Conservation (phyloP, 2,329 filamentous ascomycete genomes). For the Lojkania enalia region DNA sequence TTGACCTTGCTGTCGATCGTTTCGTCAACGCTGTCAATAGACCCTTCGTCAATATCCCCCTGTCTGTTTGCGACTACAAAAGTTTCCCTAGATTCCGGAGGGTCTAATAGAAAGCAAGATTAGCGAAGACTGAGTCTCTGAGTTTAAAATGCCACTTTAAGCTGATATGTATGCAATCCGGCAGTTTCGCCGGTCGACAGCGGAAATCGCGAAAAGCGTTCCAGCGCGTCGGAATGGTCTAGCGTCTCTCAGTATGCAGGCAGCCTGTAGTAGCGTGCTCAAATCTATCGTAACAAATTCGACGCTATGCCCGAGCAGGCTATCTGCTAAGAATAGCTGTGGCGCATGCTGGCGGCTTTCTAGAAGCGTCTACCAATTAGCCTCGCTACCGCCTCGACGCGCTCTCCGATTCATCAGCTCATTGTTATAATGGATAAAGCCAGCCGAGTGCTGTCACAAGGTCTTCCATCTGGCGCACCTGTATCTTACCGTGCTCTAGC, state of each 20-base stretch:
- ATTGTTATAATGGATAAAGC: too few relatives aligned
- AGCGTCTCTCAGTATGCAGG: conserved; percentile 1
- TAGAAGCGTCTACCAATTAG: conserved; percentile 4
- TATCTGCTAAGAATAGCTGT: background rate
- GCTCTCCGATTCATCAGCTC: too few relatives aligned
- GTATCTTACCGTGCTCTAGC: too few relatives aligned
- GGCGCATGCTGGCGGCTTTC: conserved; percentile 2
- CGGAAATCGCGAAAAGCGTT: background rate
- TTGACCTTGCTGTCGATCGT: conserved; percentile 17
- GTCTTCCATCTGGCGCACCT: too few relatives aligned
- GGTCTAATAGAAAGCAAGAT: conserved; percentile 5
- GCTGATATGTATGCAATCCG: conserved; percentile 11
- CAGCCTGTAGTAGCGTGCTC: conserved; percentile 4
- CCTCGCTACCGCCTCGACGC: too few relatives aligned
- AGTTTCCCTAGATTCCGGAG: conserved; percentile 8
- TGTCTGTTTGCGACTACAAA: conserved; percentile 10
- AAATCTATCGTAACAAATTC: conserved; percentile 5
- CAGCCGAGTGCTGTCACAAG: too few relatives aligned
- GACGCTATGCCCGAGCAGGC: conserved; percentile 1
- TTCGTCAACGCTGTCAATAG: conserved; percentile 14
- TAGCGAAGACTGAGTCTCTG: conserved; percentile 8
- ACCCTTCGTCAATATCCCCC: conserved; percentile 13
- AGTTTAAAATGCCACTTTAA: conserved; percentile 7
- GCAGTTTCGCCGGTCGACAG: conserved; percentile 9
- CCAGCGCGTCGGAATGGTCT: background rate